These are phyloP conservation scores for Aspergillus hiratsukae DNA, from an alignment of 2,329 filamentous ascomycete genomes.

Conservation along the genomic window DNA sequence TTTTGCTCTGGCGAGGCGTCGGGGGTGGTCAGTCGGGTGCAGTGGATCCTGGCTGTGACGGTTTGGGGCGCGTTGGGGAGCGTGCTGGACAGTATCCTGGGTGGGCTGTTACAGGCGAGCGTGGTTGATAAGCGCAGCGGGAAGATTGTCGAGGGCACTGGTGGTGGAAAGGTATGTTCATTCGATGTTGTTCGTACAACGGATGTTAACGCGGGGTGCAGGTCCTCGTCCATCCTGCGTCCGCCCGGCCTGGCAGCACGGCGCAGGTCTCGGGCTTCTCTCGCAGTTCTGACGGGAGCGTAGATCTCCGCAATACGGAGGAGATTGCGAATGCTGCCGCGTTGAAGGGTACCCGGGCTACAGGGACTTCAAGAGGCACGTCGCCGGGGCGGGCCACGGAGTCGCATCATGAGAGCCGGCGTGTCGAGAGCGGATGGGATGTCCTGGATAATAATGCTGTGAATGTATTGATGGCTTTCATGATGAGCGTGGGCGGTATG, in stretches of 20 bases:
- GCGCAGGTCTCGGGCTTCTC: constrained; percentile 6
- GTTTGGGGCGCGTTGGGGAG: constrained; percentile 74
- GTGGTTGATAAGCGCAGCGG: constrained; percentile 79
- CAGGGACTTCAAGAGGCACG: constrained; percentile 10
- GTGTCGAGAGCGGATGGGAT: constrained; percentile 64
- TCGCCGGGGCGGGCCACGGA: constrained; percentile 14
- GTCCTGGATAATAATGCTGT: constrained; percentile 92
- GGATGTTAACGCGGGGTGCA: too few relatives aligned
- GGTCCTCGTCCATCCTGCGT: constrained; percentile 36
- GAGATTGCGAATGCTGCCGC: constrained; percentile 26
- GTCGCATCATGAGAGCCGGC: constrained; percentile 53
- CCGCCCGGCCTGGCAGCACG: constrained; percentile 18
- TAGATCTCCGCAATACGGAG: constrained; percentile 25
- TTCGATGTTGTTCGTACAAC: too few relatives aligned
- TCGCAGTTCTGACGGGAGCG: constrained; percentile 15
- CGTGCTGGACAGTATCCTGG: constrained; percentile 80
- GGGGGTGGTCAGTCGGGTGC: constrained; percentile 50
- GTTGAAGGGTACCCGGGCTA: constrained; percentile 16
- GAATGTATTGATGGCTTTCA: constrained; percentile 83
- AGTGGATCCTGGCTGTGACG: constrained; percentile 54
- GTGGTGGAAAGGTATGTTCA: constrained; percentile 56
- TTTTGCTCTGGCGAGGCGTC: constrained; percentile 50
- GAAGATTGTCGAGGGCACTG: constrained; percentile 83
- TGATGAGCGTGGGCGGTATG: constrained; percentile 78
- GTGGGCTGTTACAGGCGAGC: constrained; percentile 77